Evolutionary conservation across 805 yeast species (phyloP).

Genomic region (Torulaspora franciscae): DNA sequence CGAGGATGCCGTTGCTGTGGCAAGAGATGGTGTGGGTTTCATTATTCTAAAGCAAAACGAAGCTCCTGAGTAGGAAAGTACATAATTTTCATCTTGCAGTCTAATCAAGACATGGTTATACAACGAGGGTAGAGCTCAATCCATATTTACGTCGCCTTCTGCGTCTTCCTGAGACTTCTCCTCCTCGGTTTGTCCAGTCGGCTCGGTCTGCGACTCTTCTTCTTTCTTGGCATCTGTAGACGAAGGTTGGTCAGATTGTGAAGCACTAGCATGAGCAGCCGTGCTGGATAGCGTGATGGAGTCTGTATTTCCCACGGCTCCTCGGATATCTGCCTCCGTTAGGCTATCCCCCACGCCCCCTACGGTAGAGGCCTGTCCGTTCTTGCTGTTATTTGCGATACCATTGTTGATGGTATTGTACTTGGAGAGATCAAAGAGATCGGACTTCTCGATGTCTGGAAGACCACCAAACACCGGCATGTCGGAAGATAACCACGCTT

Average conservation of each 20-base stretch:
- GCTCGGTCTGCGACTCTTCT: not conserved
- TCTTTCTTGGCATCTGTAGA: not conserved
- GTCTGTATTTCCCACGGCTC: constrained; percentile 47
- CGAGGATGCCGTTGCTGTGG: constrained; percentile 43
- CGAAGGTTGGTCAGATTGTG: not conserved
- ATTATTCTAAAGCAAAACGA: constrained; percentile 41
- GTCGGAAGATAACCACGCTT: constrained; percentile 24
- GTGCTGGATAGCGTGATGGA: constrained; percentile 42
- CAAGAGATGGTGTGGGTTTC: constrained; percentile 58
- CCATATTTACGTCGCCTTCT: constrained; percentile 9
- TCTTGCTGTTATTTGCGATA: not conserved
- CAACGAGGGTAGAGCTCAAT: not conserved
- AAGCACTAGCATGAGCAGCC: constrained; percentile 7
- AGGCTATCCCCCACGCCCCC: constrained; percentile 32
- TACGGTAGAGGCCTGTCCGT: constrained; percentile 2
- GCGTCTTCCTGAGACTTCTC: constrained; percentile 1
- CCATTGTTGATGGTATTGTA: constrained; percentile 5
- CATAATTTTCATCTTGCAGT: not conserved
- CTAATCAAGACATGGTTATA: not conserved
- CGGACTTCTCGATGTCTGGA: constrained; percentile 7
- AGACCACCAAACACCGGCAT: constrained; percentile 7
- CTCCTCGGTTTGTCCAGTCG: not conserved
- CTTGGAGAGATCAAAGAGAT: constrained; percentile 10
- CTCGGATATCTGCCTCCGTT: constrained; percentile 47
- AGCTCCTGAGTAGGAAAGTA: not conserved